Base-by-base conservation (phyloP, 495 filamentous ascomycete genomes). In the Tuber melanosporum region DNA sequence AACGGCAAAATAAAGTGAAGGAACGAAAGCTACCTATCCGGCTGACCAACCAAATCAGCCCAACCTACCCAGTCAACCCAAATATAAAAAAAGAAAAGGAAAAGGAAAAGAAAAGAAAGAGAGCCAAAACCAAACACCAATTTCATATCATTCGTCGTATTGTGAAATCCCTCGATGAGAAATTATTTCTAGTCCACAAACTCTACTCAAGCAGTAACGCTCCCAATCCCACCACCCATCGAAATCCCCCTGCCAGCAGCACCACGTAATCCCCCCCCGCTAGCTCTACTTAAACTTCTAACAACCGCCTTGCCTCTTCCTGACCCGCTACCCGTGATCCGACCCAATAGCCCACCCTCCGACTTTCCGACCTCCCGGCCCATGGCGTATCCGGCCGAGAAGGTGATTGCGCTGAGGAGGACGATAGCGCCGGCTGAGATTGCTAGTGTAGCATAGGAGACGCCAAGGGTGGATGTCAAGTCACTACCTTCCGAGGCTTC, bases 351-450 rank as follows among this genome's bases (percentile, higher is more conserved):
- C 26, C 78, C 80, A n/a, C 79, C 80, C 41, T 78, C 79, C 7
- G 73, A 76, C 39, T 81, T 81, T 9, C 93, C 93, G 1, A 93
- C 92, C 82, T 97, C 94, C 41, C 89, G 87, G 17, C 95, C 95
- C 26, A 97, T 89, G 17, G 92, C 92, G 81, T 97, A 98, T 0
- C 95, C 95, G 0, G 95, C 95, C 0, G 93, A 92, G 82, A 98
- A 99, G 75, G 94, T 94, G 72, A 98, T 90, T 2, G 95, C 95
- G 3, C 91, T 93, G 62, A 98, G 91, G 3, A 98, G 86, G 15
- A 99, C 92, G 10, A 99, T 92, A 7, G 97, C 94, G 0, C 95
- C 95, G 0, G 95, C 95, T 62, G 91, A 92, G 52, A 98, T 89
- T 4, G 96, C 92, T 92, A 96, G 97, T 0, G 94, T 97, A 83